Evolutionary conservation across 306 rosid genomes (phyloP).

Genomic region (Prunus campanulata): DNA sequence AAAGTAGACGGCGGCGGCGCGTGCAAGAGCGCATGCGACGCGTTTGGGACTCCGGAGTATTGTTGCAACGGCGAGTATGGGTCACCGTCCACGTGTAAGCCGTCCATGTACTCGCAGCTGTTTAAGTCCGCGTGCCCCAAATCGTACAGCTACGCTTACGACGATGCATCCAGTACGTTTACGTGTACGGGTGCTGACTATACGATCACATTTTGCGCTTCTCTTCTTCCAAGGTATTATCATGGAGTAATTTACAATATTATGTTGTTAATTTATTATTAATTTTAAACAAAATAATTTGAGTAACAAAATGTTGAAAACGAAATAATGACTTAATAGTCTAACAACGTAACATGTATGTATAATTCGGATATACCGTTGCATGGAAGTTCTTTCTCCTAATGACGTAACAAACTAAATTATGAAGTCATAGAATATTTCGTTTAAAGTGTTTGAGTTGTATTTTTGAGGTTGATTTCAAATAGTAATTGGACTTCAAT

Average conservation of each 20-base stretch:
- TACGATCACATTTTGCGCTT: slow-evolving; percentile 70
- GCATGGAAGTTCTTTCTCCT: no score
- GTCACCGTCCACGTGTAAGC: slow-evolving; percentile 69
- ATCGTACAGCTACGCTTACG: slow-evolving; percentile 87
- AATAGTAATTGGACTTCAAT: neutral
- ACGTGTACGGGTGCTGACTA: slow-evolving; percentile 77
- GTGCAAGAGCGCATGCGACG: slow-evolving; percentile 85
- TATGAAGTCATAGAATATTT: no score
- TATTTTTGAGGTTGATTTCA: no score
- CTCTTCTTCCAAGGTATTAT: slow-evolving; percentile 49
- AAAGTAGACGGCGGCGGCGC: slow-evolving; percentile 57
- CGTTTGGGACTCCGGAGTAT: slow-evolving; percentile 72
- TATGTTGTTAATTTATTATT: neutral
- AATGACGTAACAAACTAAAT: no score
- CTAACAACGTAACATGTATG: no score
- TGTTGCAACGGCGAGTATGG: slow-evolving; percentile 70
- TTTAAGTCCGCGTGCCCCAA: slow-evolving; percentile 83
- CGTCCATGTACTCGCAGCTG: slow-evolving; percentile 65
- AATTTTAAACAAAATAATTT: neutral
- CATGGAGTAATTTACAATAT: neutral
- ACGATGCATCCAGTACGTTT: slow-evolving; percentile 79
- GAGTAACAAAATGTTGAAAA: no score
- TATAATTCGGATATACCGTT: no score
- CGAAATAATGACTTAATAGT: no score
- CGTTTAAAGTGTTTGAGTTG: no score